Evolutionary conservation across 768 basidiomycete genomes (phyloP), one percentile per base, ranked within the genome.

Genomic region (Calvatia gigantea): DNA sequence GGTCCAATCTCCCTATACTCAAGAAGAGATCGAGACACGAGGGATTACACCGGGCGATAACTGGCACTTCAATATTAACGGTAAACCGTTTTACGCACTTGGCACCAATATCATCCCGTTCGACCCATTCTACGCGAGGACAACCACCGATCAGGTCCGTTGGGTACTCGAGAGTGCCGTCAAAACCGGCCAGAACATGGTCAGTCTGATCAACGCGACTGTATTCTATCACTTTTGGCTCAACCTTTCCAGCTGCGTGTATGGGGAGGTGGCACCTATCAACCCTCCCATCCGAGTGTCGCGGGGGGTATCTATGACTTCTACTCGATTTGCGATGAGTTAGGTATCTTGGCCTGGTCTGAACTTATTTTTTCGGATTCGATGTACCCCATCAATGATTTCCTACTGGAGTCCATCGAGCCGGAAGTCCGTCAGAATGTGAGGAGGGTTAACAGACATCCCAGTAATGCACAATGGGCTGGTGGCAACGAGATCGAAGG

Each of bases 71-170:
- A 73, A 78, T 57, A 72, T 84, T 54, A 83, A 84, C 49, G 82
- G 83, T 8, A 75, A 76, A 62, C 73, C 75, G 12, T 82, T 84
- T 60, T 83, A 80, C 56, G 76, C 73, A 47, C 70, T 75, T 7
- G 82, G 83, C 7, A 81, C 80, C 23, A 84, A 83, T 51, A 75
- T 82, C 59, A 81, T 84, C 54, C 83, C 83, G 1, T 83, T 82
- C 59, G 83, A 85, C 65, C 78, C 79, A 6, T 84, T 85, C 64
- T 83, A 83, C 57, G 67, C 80, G 28, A 70, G 83, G 37, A 76
- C 71, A 11, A 75, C 75, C 8, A 72, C 76, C 9, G 80, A 79
- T 23, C 69, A 75, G 54, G 79, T 81, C 6, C 67, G 77, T 31
- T 84, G 82, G 82, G 68, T 84, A 19, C 64, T 84, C 12, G 76